Base-by-base conservation (phyloP, 1,284 basidiomycete species). In the Takashimella koratensis region DNA sequence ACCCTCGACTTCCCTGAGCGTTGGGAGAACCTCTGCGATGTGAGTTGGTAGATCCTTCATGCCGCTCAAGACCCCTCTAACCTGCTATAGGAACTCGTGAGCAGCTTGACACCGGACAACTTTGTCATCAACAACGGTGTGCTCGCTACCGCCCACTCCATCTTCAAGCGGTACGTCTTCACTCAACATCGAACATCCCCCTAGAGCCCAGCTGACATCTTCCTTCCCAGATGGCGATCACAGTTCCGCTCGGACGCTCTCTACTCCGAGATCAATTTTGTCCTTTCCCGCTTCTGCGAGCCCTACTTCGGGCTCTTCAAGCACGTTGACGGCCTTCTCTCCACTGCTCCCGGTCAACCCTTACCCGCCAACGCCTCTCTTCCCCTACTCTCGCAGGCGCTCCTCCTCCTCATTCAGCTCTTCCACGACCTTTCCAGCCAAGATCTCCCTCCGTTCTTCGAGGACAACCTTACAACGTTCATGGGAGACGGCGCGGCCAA, bases 361-460 rank as follows among this genome's bases (percentile, higher is more conserved):
- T 71, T 73, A 11, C 76, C 71, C 0, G 75, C 74, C 51, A 75
- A 67, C 49, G 76, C 72, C 45, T 71, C 66, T 8, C 54, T 74
- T 8, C 66, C 64, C 3, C 64, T 76, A 26, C 76, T 91, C 16
- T 85, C 87, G 0, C 86, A 89, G 64, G 82, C 83, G 0, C 85
- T 93, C 79, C 82, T 86, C 12, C 79, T 90, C 4, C 80, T 96
- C 4, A 80, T 90, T 16, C 90, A 95, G 49, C 83, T 98, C 26
- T 98, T 88, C 78, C 87, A 95, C 67, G 96, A 98, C 74, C 84
- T 98, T 54, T 91, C 88, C 1, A 90, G 88, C 60, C 96, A 98
- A 64, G 95, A 99, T 75, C 79, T 98, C 21, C 94, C 95, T 4
- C 93, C 93, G 8, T 87, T 86, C 60, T 87, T 99, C 65, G 95